These are phyloP conservation scores for Globisporangium takayamanum DNA, from an alignment of 352 stramenopile genomes.

Conservation along the genomic window DNA sequence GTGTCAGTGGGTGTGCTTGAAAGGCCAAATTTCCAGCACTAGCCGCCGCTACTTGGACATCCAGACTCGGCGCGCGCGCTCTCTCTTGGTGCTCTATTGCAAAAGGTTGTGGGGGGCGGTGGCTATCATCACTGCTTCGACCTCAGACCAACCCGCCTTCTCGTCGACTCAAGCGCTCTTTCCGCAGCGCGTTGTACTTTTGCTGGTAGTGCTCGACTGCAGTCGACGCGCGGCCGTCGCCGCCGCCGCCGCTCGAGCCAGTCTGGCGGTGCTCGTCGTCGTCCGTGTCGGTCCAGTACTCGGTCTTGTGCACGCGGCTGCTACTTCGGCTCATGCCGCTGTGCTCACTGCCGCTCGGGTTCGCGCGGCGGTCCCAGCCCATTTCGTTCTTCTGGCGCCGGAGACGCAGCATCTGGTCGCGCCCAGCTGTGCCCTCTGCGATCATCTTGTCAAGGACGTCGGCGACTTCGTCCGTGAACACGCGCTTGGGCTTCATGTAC, in stretches of 20 bases:
- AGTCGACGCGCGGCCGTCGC: constrained; percentile 17
- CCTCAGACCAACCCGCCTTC: constrained; percentile 34
- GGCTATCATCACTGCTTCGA: too few species aligned
- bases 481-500: constrained; percentile 51
- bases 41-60: too few species aligned
- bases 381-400: constrained; percentile 55
- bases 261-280: constrained; percentile 30
- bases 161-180: constrained; percentile 42
- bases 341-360: constrained; percentile 8
- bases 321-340: constrained; percentile 11
- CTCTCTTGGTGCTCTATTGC: too few species aligned
- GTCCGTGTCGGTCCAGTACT: constrained; percentile 48
- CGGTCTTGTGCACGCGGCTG: constrained; percentile 22
- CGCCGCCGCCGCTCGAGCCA: constrained; percentile 19
- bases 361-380: constrained; percentile 50
- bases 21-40: too few species aligned
- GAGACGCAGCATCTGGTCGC: constrained; percentile 62
- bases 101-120: too few species aligned
- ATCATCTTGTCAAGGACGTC: constrained; percentile 80
- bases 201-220: constrained; percentile 44
- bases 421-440: constrained; percentile 56
- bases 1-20: too few species aligned
- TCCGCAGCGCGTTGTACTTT: constrained; percentile 42
- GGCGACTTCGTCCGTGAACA: constrained; percentile 63
- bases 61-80: too few species aligned